Conservation (phyloP, 2,329 filamentous ascomycete genomes). For the Aspergillus fischeri region DNA sequence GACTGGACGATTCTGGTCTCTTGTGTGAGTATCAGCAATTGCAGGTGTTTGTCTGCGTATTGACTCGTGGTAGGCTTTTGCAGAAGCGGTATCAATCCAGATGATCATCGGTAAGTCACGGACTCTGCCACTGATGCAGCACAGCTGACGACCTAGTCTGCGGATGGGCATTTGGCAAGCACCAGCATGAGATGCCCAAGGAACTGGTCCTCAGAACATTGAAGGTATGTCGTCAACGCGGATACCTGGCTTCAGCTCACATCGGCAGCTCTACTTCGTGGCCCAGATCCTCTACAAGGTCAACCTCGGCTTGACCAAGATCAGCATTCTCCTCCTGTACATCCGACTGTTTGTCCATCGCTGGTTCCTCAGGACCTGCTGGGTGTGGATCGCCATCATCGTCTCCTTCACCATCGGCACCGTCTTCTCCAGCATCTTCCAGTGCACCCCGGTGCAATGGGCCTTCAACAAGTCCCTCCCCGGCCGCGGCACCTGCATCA, state of each 20-base stretch:
- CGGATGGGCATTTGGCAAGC: slow-evolving; percentile 19
- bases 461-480: slow-evolving; percentile 15
- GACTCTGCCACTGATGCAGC: neutral
- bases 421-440: slow-evolving; percentile 19
- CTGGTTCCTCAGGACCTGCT: slow-evolving; percentile 17
- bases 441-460: slow-evolving; percentile 17
- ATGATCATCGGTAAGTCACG: slow-evolving; percentile 14
- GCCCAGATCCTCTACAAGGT: slow-evolving; percentile 24
- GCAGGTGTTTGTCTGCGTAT: neutral
- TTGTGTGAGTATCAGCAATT: slow-evolving; percentile 3
- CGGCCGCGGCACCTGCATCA: slow-evolving; percentile 42
- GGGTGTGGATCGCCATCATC: slow-evolving; percentile 14
- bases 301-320: slow-evolving; percentile 21
- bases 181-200: slow-evolving; percentile 9
- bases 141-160: slow-evolving; percentile 8
- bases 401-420: slow-evolving; percentile 18
- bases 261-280: slow-evolving; percentile 16
- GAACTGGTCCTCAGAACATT: slow-evolving; percentile 9
- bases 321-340: slow-evolving; percentile 22
- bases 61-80: slow-evolving; percentile 6
- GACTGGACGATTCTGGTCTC: slow-evolving; percentile 18
- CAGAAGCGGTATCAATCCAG: slow-evolving; percentile 18
- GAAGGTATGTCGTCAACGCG: slow-evolving; percentile 5
- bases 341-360: slow-evolving; percentile 17
- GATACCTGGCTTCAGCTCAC: neutral